phyloP scores from a whole-genome alignment of 1,284 basidiomycete genomes.

The Peniophora sp. region DNA sequence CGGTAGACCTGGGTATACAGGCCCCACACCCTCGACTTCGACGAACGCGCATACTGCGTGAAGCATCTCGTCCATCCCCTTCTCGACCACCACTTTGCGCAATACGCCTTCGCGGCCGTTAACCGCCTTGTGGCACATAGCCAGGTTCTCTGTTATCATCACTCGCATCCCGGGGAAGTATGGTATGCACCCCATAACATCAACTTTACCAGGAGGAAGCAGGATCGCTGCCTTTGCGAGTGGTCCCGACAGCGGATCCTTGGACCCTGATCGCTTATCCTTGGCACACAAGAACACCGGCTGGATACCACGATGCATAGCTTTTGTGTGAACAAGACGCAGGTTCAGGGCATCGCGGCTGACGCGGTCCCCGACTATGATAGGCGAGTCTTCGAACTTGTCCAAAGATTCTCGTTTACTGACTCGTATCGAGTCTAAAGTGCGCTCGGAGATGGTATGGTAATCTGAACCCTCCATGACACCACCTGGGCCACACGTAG shows the following conservation, averaged over 20 bases:
- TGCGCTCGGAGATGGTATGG: neutral
- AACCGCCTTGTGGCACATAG: slow-evolving; percentile 13
- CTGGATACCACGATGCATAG: neutral
- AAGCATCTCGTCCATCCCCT: neutral
- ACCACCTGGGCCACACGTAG: neutral
- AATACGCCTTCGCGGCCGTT: slow-evolving; percentile 20
- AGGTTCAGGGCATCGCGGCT: neutral
- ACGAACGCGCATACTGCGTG: neutral
- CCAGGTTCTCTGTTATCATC: slow-evolving; percentile 19
- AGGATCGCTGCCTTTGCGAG: neutral
- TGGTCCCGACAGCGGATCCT: neutral
- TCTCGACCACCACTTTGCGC: slow-evolving; percentile 10
- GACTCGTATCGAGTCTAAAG: neutral
- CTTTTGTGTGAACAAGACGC: neutral
- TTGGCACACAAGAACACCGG: neutral
- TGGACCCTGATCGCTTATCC: neutral
- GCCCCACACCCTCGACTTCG: neutral
- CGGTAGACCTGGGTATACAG: neutral
- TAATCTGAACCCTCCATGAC: neutral
- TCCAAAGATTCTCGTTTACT: neutral
- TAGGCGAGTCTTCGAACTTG: neutral
- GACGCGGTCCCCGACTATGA: neutral
- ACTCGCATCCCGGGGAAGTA: slow-evolving; percentile 19
- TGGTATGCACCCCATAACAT: slow-evolving; percentile 8
- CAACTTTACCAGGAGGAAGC: neutral